phyloP scores from a whole-genome alignment of 208 protist genomes.

The Lotmaria passim region DNA sequence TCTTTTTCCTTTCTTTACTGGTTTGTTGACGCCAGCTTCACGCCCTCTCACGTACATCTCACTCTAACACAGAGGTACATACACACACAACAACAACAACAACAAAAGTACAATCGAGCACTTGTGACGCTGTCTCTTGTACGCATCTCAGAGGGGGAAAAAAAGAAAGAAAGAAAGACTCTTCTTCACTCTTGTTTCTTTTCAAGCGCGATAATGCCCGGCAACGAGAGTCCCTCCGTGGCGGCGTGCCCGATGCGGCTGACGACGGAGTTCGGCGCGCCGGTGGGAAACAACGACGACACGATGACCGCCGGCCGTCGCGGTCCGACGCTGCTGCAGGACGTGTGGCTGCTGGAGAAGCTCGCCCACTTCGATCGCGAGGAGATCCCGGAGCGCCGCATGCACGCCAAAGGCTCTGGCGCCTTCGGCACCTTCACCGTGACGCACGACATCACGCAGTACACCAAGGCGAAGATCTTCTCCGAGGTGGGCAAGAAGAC shows the following conservation, averaged over 20 bases:
- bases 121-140: not conserved
- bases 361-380: slow-evolving; percentile 19
- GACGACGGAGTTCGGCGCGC: slow-evolving; percentile 16
- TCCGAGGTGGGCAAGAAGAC: slow-evolving; percentile 70
- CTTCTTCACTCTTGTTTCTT: not conserved
- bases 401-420: slow-evolving; percentile 27
- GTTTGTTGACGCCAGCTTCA: no score
- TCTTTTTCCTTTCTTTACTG: no score
- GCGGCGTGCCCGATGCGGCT: slow-evolving; percentile 9
- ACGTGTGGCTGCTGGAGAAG: slow-evolving; percentile 26
- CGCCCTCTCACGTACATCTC: no score
- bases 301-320: slow-evolving; percentile 15
- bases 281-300: slow-evolving; percentile 25
- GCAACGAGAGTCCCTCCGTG: slow-evolving; percentile 13
- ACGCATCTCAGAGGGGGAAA: no score
- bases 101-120: not conserved
- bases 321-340: slow-evolving; percentile 22
- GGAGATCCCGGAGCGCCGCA: slow-evolving; percentile 23
- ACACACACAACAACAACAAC: not conserved
- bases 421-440: slow-evolving; percentile 28
- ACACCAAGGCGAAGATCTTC: slow-evolving; percentile 72
- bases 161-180: not conserved
- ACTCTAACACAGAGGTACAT: no score
- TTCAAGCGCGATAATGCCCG: not conserved
- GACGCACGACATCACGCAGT: slow-evolving; percentile 41